Evolutionary conservation across 2,329 filamentous ascomycete species (phyloP).

Genomic region (Aspergillus thermomutatus): DNA sequence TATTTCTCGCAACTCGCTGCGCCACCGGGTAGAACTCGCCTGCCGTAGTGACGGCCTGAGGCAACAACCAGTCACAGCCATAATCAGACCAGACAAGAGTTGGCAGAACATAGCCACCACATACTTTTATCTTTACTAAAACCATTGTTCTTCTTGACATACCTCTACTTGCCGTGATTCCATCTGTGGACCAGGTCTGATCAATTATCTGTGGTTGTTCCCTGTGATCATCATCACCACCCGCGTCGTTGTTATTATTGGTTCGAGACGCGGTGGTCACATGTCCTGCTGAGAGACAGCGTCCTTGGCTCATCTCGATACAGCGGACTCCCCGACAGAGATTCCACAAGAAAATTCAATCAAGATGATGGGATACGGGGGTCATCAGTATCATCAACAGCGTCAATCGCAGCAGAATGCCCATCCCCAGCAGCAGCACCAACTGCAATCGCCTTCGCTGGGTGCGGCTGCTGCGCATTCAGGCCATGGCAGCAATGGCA

Average conservation of each 20-base stretch:
- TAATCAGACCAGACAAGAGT: not conserved
- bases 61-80: not conserved
- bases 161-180: not conserved
- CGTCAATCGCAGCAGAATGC: conserved; percentile 22
- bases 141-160: not conserved
- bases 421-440: conserved; percentile 25
- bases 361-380: conserved; percentile 37
- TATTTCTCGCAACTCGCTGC: conserved; percentile 4
- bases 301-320: not conserved
- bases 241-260: conserved; percentile 1
- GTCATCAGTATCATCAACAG: conserved; percentile 27
- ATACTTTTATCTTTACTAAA: not conserved
- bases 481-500: conserved; percentile 24
- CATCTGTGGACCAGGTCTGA: not conserved
- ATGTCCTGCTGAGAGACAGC: conserved; percentile 1
- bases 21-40: conserved; percentile 4
- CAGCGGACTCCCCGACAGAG: conserved; percentile 7
- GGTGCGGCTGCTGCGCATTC: conserved; percentile 19
- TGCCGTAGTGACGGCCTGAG: conserved; percentile 11
- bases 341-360: conserved; percentile 9
- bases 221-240: not conserved
- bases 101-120: not conserved
- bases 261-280: conserved; percentile 11
- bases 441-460: conserved; percentile 31
- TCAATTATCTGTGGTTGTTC: not conserved